phyloP scores from a whole-genome alignment of 2,329 filamentous ascomycete species.

The Incumbomyces delicatus region DNA sequence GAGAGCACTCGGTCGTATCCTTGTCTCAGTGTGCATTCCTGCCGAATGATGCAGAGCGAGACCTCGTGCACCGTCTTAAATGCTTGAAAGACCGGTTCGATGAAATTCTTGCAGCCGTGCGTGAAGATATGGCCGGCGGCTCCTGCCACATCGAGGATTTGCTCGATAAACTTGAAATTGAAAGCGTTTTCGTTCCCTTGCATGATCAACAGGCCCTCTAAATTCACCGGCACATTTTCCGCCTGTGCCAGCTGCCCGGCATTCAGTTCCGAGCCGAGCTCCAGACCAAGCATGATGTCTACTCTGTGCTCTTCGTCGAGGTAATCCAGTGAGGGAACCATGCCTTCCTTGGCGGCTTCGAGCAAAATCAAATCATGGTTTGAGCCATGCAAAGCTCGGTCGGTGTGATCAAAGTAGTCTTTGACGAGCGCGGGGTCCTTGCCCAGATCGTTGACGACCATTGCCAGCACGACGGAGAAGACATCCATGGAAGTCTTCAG shows the following conservation, averaged over 20 bases:
- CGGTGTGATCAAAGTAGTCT: constrained; percentile 14
- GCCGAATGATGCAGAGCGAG: constrained; percentile 23
- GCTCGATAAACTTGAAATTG: constrained; percentile 29
- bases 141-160: constrained; percentile 31
- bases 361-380: constrained; percentile 28
- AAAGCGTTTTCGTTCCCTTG: constrained; percentile 23
- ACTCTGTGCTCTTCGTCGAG: constrained; percentile 15
- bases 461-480: constrained; percentile 26
- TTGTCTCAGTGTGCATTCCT: constrained; percentile 17
- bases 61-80: constrained; percentile 25
- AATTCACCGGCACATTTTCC: constrained; percentile 26
- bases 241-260: constrained; percentile 32
- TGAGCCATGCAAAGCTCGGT: constrained; percentile 5
- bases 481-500: constrained; percentile 19
- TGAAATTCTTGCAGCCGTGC: constrained; percentile 25
- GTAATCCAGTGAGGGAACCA: constrained; percentile 24
- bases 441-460: constrained; percentile 31
- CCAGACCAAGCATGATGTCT: constrained; percentile 27
- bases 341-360: constrained; percentile 21
- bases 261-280: constrained; percentile 29
- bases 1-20: constrained; percentile 28
- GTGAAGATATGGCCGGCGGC: constrained; percentile 29
- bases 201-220: constrained; percentile 23
- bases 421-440: constrained; percentile 27
- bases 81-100: constrained; percentile 26